Base-by-base conservation (phyloP, 2,329 filamentous ascomycete species). In the Paecilomyces sp. region DNA sequence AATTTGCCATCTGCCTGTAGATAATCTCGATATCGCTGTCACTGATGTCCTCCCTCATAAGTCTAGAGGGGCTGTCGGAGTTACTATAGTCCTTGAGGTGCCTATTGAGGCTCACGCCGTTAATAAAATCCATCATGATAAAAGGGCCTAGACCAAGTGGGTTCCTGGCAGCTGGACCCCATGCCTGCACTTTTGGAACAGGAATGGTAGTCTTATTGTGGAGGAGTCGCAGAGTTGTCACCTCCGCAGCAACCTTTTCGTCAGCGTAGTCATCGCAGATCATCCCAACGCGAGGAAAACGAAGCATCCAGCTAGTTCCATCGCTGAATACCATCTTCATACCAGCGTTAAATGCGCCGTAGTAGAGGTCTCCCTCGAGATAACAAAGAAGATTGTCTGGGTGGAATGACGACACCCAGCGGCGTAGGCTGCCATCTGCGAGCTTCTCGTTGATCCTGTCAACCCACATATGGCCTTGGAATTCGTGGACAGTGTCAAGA, bases 321-420 rank as follows among this genome's bases (percentile, higher is more conserved):
- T 72, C 65, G 31, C 55, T 60, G 56, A 74, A 75, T 9, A 70
- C 65, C 63, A 75, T 67, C 59, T 73, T 74, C 25, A 71, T 53
- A 7, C 70, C 65, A 1, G 67, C 66, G 63, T 73, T 75, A 53
- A 70, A 75, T 61, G 68, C 59, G 25, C 70, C 70, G 63, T 72
- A 56, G 61, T 70, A 62, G 64, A 74, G 71, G 51, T 63, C 64
- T 51, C 71, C 62, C 6, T 72, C 69, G 28, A 72, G 66, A 59
- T 66, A 59, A 64, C 72, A 74, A 51, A 65, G 66, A 66, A 72
- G 68, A 53, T 68, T 68, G 24, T 70, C 22, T 31, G 68, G 66
- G 67, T 75, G 68, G 57, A 74, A 73, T 57, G 67, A 70, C 31
- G 71, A 75, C 34, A 73, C 68, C 72, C 71, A 75, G 47, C 1